Conservation (phyloP, 257 asterid species). For the Ligustrum vulgare region DNA sequence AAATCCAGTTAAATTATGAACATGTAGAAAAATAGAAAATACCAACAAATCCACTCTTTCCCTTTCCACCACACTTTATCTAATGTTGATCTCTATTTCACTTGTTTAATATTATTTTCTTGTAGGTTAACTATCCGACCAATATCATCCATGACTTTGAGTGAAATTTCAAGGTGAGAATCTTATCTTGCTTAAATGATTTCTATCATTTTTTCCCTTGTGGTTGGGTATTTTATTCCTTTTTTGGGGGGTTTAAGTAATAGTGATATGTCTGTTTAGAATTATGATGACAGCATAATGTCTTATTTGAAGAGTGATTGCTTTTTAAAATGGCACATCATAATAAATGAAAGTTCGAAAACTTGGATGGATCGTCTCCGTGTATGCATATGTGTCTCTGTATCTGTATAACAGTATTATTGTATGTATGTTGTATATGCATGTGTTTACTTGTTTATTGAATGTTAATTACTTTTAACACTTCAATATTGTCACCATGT, state of each 20-base stretch:
- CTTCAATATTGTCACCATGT: constrained; percentile 11
- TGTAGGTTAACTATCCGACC: constrained; percentile 48
- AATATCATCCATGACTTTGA: constrained; percentile 27
- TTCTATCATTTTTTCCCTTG: neutral
- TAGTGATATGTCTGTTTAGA: neutral
- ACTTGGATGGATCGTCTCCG: neutral
- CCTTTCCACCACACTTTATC: neutral
- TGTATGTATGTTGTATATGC: neutral
- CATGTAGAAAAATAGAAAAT: no score
- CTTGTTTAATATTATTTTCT: constrained; percentile 3
- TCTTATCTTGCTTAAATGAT: constrained; percentile 5
- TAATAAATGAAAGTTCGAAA: neutral
- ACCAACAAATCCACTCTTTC: no score
- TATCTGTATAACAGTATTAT: neutral
- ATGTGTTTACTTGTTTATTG: neutral
- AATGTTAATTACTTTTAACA: constrained; percentile 8
- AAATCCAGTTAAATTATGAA: no score
- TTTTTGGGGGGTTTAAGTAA: neutral
- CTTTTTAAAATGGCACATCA: neutral
- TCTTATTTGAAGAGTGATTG: neutral
- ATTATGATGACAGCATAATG: neutral
- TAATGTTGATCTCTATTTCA: neutral
- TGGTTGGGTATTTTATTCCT: neutral
- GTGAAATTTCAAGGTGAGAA: constrained; percentile 43
- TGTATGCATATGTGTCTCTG: neutral